Percentiles rank a stretch among this genome's conserved stretches.
Conservation (phyloP, 1,139 yeast genomes). For the Yamadazyma buinensis region DNA sequence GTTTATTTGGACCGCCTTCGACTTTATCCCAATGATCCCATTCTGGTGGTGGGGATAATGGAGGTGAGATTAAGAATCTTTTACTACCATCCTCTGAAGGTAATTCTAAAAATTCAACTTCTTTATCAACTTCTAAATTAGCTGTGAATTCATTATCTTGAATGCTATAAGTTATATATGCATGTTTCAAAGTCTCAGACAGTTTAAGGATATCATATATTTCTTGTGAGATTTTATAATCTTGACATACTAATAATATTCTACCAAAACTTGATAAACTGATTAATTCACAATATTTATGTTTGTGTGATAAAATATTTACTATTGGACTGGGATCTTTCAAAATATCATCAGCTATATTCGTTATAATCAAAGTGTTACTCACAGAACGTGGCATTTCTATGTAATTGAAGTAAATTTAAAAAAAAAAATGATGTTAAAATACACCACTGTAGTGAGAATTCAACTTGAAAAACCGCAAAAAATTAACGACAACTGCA, state of each 20-base stretch:
- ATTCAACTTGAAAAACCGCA: not conserved
- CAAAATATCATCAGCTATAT: conserved; percentile 19
- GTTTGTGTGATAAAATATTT: conserved; percentile 20
- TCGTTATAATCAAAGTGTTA: conserved; percentile 40
- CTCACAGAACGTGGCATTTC: conserved; percentile 22
- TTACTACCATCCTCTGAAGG: conserved; percentile 39
- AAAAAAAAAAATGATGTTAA: not conserved
- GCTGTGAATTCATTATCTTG: conserved; percentile 26
- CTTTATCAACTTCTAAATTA: conserved; percentile 9
- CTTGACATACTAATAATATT: conserved; percentile 33
- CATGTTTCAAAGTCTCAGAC: conserved; percentile 15
- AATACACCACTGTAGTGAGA: not conserved
- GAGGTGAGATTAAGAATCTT: conserved; percentile 45
- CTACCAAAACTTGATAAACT: conserved; percentile 34
- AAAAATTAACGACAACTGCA: conserved; percentile 66
- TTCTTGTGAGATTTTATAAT: conserved; percentile 18
- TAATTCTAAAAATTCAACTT: conserved; percentile 34
- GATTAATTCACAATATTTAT: conserved; percentile 31
- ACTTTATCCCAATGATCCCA: conserved; percentile 45
- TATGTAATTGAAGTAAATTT: not conserved
- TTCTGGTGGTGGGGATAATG: conserved; percentile 44
- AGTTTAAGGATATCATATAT: conserved; percentile 17
- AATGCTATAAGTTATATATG: conserved; percentile 29
- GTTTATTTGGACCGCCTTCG: conserved; percentile 42
- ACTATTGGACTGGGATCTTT: conserved; percentile 25